Base-by-base conservation (phyloP, 1,139 yeast genomes). In the Geotrichum cucujoidarum region DNA sequence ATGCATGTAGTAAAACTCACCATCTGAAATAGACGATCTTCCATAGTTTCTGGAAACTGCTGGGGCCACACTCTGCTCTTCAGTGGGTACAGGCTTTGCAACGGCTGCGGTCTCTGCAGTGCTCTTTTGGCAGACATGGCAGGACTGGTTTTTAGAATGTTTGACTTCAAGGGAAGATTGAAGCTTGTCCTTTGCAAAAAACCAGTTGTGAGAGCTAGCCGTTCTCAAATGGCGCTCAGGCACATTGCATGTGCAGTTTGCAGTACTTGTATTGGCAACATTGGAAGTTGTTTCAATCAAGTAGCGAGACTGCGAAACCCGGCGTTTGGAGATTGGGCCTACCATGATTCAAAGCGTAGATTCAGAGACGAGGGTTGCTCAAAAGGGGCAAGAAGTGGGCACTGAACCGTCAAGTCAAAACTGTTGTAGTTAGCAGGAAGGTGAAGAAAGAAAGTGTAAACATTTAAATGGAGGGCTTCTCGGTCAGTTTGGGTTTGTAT, bases 281-380 rank as follows among this genome's bases (percentile, higher is more conserved):
- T 46, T 46, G 10, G 49, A 21, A 13, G 50, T 47, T 17, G 44
- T 47, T 33, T 47, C 50, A 5, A 41, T 33, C 25, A 47, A 32
- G 16, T 47, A 47, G n/a, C 50, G 24, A n/a, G 50, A 35, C 32
- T 42, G 45, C 16, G 50, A 42, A 16, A 47, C 29, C 11, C 36
- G 50, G 4, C 50, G 50, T 36, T 39, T 46, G n/a, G 48, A 21
- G 11, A 17, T 16, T 5, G 38, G 22, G 38, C n/a, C 38, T 13
- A 27, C 24, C 27, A 35, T 35, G 13, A 24, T 24, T 24, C 8
- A 24, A 24, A 24, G 27, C 27, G 10, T n/a, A n/a, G n/a, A n/a
- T n/a, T n/a, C n/a, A n/a, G n/a, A n/a, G n/a, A n/a, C n/a, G n/a
- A n/a, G n/a, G n/a, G n/a, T n/a, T n/a, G n/a, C n/a, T n/a, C n/a